A percentile compares a stretch with the other conserved stretches of the same genome.
These are phyloP conservation scores for Pyrus communis DNA, from an alignment of 306 rosid genomes.

Conservation along the genomic window DNA sequence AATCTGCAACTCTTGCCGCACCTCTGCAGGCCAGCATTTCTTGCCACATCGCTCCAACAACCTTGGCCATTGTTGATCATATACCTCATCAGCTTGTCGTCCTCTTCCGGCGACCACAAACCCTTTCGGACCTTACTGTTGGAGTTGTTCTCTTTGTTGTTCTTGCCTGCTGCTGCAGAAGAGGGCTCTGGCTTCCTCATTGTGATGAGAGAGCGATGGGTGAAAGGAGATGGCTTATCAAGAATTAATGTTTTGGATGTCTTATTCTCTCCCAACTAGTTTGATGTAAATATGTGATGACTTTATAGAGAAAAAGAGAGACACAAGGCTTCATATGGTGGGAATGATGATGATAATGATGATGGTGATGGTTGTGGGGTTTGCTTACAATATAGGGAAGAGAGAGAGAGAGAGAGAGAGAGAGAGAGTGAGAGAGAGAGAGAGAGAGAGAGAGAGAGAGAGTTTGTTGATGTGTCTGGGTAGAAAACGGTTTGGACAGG, in stretches of 20 bases:
- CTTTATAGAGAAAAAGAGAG: slow-evolving; percentile 36
- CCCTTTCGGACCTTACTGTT: slow-evolving; percentile 66
- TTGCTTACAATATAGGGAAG: slow-evolving; percentile 86
- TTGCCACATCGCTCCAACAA: slow-evolving; percentile 89
- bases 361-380: slow-evolving; percentile 77
- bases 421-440: slow-evolving; percentile 27
- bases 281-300: slow-evolving; percentile 36
- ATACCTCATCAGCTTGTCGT: slow-evolving; percentile 68
- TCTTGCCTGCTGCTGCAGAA: slow-evolving; percentile 1
- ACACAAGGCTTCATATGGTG: slow-evolving; percentile 63
- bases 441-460: slow-evolving; percentile 18
- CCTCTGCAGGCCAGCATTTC: slow-evolving; percentile 79
- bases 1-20: slow-evolving; percentile 92
- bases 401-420: slow-evolving; percentile 25
- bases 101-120: slow-evolving; percentile 95
- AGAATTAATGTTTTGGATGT: not conserved
- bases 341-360: slow-evolving; percentile 55
- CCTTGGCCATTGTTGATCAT: slow-evolving; percentile 84
- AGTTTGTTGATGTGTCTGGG: slow-evolving; percentile 92
- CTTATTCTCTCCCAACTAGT: slow-evolving; percentile 36
- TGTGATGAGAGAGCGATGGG: not conserved
- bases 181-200: slow-evolving; percentile 77
- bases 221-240: not conserved
- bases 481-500: slow-evolving; percentile 93
- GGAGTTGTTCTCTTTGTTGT: not conserved